phyloP scores from a whole-genome alignment of 169 alveolate genomes.

The Babesia caballi region DNA sequence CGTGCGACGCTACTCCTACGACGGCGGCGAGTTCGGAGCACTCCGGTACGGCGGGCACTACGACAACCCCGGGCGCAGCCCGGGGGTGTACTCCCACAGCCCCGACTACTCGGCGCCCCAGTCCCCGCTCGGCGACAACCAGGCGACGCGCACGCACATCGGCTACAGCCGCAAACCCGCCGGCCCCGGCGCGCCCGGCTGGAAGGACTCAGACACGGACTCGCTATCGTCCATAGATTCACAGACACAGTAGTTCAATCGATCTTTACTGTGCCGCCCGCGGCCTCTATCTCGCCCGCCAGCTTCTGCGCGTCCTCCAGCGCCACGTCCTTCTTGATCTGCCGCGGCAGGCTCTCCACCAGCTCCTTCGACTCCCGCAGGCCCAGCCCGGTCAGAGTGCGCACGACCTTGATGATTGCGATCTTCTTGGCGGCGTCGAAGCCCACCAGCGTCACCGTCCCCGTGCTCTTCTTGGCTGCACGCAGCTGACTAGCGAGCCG shows the following conservation, averaged over 20 bases:
- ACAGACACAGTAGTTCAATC: conserved; percentile 19
- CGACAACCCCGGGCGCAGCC: too few relatives aligned
- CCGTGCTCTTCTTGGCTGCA: conserved; percentile 52
- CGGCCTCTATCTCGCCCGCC: conserved; percentile 71
- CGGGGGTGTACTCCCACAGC: too few relatives aligned
- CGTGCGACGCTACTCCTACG: too few relatives aligned
- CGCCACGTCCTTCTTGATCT: conserved; percentile 66
- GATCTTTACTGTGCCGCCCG: conserved; percentile 73
- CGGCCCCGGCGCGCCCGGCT: too few relatives aligned
- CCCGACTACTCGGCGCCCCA: too few relatives aligned
- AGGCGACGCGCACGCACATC: too few relatives aligned
- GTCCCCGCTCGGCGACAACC: too few relatives aligned
- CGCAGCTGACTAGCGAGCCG: not conserved
- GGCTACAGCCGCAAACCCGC: too few relatives aligned
- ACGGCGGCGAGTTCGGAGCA: too few relatives aligned
- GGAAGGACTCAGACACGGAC: not conserved
- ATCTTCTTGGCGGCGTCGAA: conserved; percentile 78
- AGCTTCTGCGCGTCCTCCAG: conserved; percentile 78
- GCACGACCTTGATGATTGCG: conserved; percentile 78
- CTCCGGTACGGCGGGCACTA: too few relatives aligned
- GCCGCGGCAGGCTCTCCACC: conserved; percentile 79
- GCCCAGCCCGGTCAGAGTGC: conserved; percentile 77
- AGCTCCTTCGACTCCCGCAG: conserved; percentile 80
- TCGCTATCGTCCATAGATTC: not conserved
- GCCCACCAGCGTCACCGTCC: conserved; percentile 71